phyloP scores from a whole-genome alignment of 2,329 filamentous ascomycete species.

The Beauveria scarabaeidicola region DNA sequence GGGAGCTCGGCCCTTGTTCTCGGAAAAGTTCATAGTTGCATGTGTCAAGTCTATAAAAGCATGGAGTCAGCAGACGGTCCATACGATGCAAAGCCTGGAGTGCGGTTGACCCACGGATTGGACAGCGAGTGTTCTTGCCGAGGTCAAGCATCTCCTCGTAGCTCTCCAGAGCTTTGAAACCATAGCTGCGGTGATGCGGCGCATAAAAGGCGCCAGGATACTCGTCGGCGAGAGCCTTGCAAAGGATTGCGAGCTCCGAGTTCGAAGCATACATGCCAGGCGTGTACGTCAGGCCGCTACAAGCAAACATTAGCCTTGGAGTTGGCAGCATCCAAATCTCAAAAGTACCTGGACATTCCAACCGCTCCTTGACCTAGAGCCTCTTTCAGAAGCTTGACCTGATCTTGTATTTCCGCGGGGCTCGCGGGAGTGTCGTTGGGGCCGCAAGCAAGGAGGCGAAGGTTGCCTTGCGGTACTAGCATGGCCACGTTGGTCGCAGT shows the following conservation, averaged over 20 bases:
- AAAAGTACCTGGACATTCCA: slow-evolving; percentile 17
- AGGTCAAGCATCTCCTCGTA: slow-evolving; percentile 19
- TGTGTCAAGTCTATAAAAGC: slow-evolving; percentile 16
- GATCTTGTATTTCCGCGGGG: slow-evolving; percentile 15
- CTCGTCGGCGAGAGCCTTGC: slow-evolving; percentile 15
- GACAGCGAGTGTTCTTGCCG: slow-evolving; percentile 17
- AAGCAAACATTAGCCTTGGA: not conserved
- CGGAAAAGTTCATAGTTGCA: slow-evolving; percentile 18
- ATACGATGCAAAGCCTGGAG: no score
- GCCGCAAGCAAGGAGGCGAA: slow-evolving; percentile 18
- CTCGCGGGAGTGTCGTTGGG: slow-evolving; percentile 16
- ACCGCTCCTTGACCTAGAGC: slow-evolving; percentile 17
- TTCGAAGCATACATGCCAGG: slow-evolving; percentile 21
- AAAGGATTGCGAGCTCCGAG: slow-evolving; percentile 17
- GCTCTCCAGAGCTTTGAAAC: slow-evolving; percentile 17
- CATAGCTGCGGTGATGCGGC: slow-evolving; percentile 20
- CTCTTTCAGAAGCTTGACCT: slow-evolving; percentile 16
- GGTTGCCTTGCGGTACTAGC: slow-evolving; percentile 18
- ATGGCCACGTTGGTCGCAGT: slow-evolving; percentile 19
- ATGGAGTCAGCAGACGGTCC: not conserved
- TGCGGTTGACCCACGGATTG: slow-evolving; percentile 15
- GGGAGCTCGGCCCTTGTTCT: slow-evolving; percentile 18
- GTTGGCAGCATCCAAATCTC: no score
- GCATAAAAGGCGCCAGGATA: slow-evolving; percentile 18
- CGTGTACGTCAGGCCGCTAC: slow-evolving; percentile 18